phyloP scores from a whole-genome alignment of 176 grass and related monocot species.

The Musa troglodytarum region DNA sequence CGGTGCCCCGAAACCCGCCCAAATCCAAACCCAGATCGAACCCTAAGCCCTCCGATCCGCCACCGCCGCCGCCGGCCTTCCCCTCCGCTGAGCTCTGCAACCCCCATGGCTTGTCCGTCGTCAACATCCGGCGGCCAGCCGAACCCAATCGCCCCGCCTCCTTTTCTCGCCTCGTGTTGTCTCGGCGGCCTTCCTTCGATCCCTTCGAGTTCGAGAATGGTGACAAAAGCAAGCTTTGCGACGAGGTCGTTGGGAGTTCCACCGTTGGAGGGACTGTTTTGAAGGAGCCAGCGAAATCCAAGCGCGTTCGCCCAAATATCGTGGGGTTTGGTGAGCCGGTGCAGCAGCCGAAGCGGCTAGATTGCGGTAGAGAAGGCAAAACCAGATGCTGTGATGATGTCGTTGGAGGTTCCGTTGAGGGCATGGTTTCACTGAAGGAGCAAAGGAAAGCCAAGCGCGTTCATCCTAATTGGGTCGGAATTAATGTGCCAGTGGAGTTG shows the following conservation, averaged over 20 bases:
- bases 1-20: neutral
- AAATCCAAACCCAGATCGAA: slow-evolving; percentile 4
- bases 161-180: slow-evolving; percentile 61
- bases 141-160: slow-evolving; percentile 23
- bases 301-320: slow-evolving; percentile 52
- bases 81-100: slow-evolving; percentile 32
- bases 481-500: slow-evolving; percentile 19
- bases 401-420: neutral
- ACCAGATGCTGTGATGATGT: neutral
- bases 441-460: slow-evolving; percentile 44
- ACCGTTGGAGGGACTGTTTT: neutral
- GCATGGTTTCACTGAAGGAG: neutral
- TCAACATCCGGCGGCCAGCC: slow-evolving; percentile 24
- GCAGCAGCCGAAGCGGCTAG: slow-evolving; percentile 42
- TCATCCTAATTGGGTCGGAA: slow-evolving; percentile 60
- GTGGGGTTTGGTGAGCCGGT: slow-evolving; percentile 18
- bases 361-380: slow-evolving; percentile 7
- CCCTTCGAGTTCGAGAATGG: slow-evolving; percentile 1
- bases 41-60: neutral
- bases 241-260: slow-evolving; percentile 2
- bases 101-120: slow-evolving; percentile 37
- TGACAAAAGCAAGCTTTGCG: neutral
- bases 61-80: slow-evolving; percentile 13
- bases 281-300: slow-evolving; percentile 32
- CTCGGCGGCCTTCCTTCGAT: slow-evolving; percentile 55